Base-by-base conservation (phyloP, 75 land plant species). In the Pinus tabuliformis region DNA sequence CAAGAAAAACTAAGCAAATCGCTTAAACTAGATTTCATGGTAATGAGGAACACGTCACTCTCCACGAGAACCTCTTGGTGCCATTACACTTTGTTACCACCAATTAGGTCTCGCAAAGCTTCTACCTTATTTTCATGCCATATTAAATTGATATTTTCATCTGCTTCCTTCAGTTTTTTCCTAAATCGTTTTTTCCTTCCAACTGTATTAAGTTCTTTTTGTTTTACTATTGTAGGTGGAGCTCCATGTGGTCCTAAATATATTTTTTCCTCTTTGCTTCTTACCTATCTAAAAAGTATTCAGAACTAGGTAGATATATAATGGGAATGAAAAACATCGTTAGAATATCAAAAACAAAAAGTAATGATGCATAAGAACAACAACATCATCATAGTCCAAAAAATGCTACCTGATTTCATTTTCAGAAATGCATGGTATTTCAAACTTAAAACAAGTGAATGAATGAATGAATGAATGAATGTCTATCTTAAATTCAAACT, bases 41-140 rank as follows among this genome's bases (percentile, higher is more conserved):
- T 95, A 96, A 81, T 96, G 92, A 16, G 97, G 99, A 80, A 94
- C 99, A 6, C 94, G 95, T 95, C 99, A 96, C 68, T 87, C 98
- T 56, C 86, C 80, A 20, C 80, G 75, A 66, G 91, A 81, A 52
- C 87, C 83, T 78, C 88, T 88, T 8, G 85, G 63, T 76, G 80
- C 72, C 73, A 60, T 73, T 65, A 17, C 18, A 3, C 59, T 59
- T 45, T 86, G 59, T 95, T 79, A 30, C 86, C 78, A 42, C 94
- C 94, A 62, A 93, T 92, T 61, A 95, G 83, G 68, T 93, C 92
- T 26, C 86, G 81, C 59, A 95, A 64, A 73, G 78, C 26, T 66
- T 95, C 96, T 21, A 93, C 83, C 81, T 89, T 95, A 63, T 95
- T 93, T 81, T 95, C 98, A 11, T 90, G 77, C 21, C 94, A 91